Evolutionary conservation across 768 basidiomycete species (phyloP).

Genomic region (Tylopilus vinaceipallidus): DNA sequence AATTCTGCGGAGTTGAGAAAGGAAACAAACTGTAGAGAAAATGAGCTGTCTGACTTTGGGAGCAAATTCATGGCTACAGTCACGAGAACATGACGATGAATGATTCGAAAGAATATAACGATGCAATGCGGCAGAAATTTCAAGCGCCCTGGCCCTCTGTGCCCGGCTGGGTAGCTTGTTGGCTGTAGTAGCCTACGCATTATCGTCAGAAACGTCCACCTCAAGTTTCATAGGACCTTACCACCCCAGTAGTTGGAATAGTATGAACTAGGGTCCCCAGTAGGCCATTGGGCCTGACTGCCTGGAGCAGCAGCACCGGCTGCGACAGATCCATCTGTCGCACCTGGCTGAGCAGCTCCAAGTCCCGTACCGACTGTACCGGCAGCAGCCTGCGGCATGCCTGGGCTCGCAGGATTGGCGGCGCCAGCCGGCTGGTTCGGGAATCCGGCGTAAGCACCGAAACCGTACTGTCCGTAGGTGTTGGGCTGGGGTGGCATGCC

Average conservation of each 20-base stretch:
- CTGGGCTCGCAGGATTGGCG: conserved; percentile 41
- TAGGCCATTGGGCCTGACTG: conserved; percentile 75
- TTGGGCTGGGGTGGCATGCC: conserved; percentile 85
- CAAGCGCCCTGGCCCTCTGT: conserved; percentile 47
- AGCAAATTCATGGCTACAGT: conserved; percentile 34
- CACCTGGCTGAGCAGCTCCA: conserved; percentile 55
- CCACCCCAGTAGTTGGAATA: conserved; percentile 86
- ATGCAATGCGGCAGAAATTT: conserved; percentile 24
- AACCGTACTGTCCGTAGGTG: conserved; percentile 73
- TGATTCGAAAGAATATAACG: conserved; percentile 24
- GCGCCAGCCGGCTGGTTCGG: conserved; percentile 56
- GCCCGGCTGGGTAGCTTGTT: conserved; percentile 64
- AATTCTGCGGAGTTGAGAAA: conserved; percentile 29
- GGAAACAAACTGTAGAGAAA: conserved; percentile 20
- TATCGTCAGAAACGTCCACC: conserved; percentile 14
- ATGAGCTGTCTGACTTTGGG: conserved; percentile 17
- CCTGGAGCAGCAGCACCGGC: conserved; percentile 48
- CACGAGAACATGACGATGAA: conserved; percentile 27
- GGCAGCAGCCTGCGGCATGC: conserved; percentile 56
- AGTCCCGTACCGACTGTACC: conserved; percentile 54
- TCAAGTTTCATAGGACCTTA: conserved; percentile 33
- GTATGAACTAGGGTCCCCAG: conserved; percentile 69
- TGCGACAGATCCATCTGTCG: conserved; percentile 51
- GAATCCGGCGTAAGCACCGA: conserved; percentile 71
- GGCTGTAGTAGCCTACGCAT: conserved; percentile 75